phyloP scores from a whole-genome alignment of 2,329 filamentous ascomycete genomes.

The Botrytis fragariae region DNA sequence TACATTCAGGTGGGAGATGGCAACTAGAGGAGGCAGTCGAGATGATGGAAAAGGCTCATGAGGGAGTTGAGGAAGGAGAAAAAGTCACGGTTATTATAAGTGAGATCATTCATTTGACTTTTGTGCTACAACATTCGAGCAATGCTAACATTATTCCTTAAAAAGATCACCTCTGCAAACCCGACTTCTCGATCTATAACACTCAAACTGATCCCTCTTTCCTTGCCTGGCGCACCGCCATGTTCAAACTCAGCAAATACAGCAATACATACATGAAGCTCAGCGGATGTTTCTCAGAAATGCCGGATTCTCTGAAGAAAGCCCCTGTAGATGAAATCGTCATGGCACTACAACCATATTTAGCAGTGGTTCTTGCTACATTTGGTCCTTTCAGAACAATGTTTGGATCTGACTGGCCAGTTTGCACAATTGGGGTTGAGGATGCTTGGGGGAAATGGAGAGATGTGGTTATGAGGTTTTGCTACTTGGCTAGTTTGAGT shows the following conservation, averaged over 20 bases:
- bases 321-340: conserved; percentile 57
- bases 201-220: conserved; percentile 47
- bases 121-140: not conserved
- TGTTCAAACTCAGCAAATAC: conserved; percentile 65
- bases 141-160: conserved; percentile 2
- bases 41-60: conserved; percentile 67
- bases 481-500: conserved; percentile 59
- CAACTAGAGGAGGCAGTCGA: conserved; percentile 70
- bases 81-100: conserved; percentile 45
- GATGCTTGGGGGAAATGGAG: conserved; percentile 74
- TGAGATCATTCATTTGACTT: conserved; percentile 24
- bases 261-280: conserved; percentile 81
- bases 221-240: conserved; percentile 65
- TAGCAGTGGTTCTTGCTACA: conserved; percentile 65
- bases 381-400: conserved; percentile 75
- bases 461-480: conserved; percentile 64
- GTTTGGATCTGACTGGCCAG: conserved; percentile 93
- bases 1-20: conserved; percentile 69
- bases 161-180: conserved; percentile 86
- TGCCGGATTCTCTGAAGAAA: conserved; percentile 54
- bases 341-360: conserved; percentile 65
- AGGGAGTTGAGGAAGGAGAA: conserved; percentile 56
- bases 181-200: conserved; percentile 66
- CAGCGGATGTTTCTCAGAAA: conserved; percentile 81
- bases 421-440: conserved; percentile 67